Evolutionary conservation across 176 grass and related monocot genomes (phyloP), one percentile per base, ranked within the genome.

Genomic region (Zoysia japonica): DNA sequence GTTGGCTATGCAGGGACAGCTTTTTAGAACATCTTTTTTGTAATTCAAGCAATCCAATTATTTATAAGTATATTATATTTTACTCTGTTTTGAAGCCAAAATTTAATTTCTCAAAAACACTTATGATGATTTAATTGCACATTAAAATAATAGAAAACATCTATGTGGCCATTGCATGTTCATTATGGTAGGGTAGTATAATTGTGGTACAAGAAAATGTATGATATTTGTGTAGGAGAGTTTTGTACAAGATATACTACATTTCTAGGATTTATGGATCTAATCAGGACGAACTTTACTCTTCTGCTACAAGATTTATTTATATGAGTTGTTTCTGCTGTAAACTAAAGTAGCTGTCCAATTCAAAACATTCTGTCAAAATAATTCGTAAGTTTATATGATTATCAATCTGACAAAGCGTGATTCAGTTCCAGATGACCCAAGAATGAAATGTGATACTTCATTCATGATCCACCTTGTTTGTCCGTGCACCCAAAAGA

Each of bases 381-480:
- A 63, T 45, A 50, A 62, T 77, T 77, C 44, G 5, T 28, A 16
- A 69, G 53, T 84, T 59, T 43, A 40, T 50, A 36, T 59, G 6
- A 59, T 59, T 40, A 17, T 48, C 62, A 54, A 67, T 78, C 68
- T 69, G 49, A 28, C n/a, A 12, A 45, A 67, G 64, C 11, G 56
- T 7, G 11, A 20, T 10, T 68, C 65, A 36, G 47, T 17, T 40
- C 40, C 16, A 54, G 28, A 55, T 61, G 45, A 63, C 66, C 15
- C 38, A 36, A 48, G 57, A 49, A 69, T 10, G 54, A 51, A 73
- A 47, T 8, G 28, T 8, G 2, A 1, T 9, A 63, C 12, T 12
- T 51, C 37, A 71, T 78, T 47, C 6, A 48, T 72, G 39, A 40
- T 19, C 47, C 16, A 56, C 72, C 11, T 3, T 66, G 7, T 72